phyloP scores from a whole-genome alignment of 345 rosid genomes.

The Salix suchowensis region DNA sequence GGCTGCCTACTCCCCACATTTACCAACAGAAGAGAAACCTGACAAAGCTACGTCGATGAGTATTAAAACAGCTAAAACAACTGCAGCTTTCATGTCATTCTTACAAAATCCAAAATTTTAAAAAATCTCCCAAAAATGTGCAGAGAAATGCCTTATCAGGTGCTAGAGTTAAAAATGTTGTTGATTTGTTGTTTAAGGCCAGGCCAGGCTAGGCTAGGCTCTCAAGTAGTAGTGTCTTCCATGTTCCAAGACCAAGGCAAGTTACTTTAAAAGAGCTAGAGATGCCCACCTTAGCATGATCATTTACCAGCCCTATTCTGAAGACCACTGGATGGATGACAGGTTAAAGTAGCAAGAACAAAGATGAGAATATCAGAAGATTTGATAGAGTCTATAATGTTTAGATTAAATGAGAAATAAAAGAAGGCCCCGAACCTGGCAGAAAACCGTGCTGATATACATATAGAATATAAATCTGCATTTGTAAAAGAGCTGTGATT shows the following conservation, averaged over 20 bases:
- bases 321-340: not conserved
- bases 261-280: not conserved
- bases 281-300: not conserved
- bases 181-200: not conserved
- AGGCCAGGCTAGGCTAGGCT: not conserved
- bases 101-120: not conserved
- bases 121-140: not conserved
- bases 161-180: not conserved
- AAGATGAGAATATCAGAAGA: not conserved
- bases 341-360: not conserved
- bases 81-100: not conserved
- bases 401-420: not conserved
- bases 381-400: not conserved
- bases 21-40: not conserved
- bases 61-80: not conserved
- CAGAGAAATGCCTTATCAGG: not conserved
- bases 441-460: slow-evolving; percentile 18
- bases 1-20: not conserved
- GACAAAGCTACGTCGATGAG: not conserved
- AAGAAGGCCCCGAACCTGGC: slow-evolving; percentile 18
- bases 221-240: not conserved
- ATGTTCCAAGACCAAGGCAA: not conserved
- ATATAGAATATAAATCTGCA: slow-evolving; percentile 22
- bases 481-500: not conserved
- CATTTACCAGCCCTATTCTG: not conserved